Conservation (phyloP, 1,139 yeast genomes). For the Hyphopichia pseudoburtonii region DNA sequence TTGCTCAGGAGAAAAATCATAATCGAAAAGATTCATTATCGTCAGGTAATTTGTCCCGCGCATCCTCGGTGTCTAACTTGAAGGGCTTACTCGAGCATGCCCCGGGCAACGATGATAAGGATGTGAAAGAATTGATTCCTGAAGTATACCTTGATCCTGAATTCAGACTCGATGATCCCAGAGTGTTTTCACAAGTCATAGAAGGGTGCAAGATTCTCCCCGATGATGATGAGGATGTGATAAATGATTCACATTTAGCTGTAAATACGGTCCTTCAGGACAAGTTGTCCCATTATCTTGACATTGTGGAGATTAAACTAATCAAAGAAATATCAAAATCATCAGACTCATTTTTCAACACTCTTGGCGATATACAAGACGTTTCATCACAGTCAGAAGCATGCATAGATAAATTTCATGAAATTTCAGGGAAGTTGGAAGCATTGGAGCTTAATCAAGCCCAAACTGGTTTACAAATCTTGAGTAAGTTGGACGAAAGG, state of each 20-base stretch:
- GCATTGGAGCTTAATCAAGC: constrained; percentile 52
- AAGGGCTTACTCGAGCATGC: constrained; percentile 8
- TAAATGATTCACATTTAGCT: constrained; percentile 10
- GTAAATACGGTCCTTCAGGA: constrained; percentile 71
- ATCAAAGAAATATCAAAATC: constrained; percentile 83
- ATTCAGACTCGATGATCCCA: constrained; percentile 85
- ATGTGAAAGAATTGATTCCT: constrained; percentile 52
- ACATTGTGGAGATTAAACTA: constrained; percentile 77
- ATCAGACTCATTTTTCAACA: constrained; percentile 79
- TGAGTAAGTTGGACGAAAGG: constrained; percentile 53
- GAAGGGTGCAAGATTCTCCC: constrained; percentile 48
- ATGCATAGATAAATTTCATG: constrained; percentile 50
- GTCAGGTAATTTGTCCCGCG: constrained; percentile 11
- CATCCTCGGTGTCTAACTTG: constrained; percentile 13
- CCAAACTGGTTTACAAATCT: constrained; percentile 50
- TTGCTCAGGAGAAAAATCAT: constrained; percentile 20
- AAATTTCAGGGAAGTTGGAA: constrained; percentile 42
- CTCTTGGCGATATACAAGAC: constrained; percentile 71
- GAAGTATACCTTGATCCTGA: constrained; percentile 62
- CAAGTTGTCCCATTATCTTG: constrained; percentile 77
- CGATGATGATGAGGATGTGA: constrained; percentile 12
- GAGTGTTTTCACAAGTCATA: constrained; percentile 74
- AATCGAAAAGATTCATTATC: constrained; percentile 4
- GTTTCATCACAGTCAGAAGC: constrained; percentile 58
- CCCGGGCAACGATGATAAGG: constrained; percentile 9